phyloP scores from a whole-genome alignment of 257 asterid genomes.

The Petunia secreta region DNA sequence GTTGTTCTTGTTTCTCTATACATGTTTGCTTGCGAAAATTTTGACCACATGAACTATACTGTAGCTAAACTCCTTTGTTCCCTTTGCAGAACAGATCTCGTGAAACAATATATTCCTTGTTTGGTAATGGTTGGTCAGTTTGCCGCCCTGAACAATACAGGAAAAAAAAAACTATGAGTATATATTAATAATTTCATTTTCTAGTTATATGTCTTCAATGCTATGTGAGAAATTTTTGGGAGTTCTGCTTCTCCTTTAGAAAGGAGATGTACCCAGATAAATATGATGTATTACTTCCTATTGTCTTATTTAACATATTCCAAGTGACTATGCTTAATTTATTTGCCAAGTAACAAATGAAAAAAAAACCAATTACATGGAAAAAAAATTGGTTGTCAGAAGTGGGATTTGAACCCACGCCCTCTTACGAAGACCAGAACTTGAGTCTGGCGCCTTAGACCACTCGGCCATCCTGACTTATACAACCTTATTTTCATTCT shows the following conservation, averaged over 20 bases:
- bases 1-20: neutral
- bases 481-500: too few species aligned
- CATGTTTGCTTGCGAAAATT: too few species aligned
- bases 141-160: too few species aligned
- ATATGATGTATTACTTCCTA: too few species aligned
- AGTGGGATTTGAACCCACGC: constrained; percentile 90
- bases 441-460: constrained; percentile 98
- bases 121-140: too few species aligned
- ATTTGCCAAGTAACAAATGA: neutral
- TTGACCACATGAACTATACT: too few species aligned
- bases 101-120: too few species aligned
- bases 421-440: constrained; percentile 77
- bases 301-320: neutral
- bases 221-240: neutral
- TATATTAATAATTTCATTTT: too few species aligned
- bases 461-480: constrained; percentile 95
- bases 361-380: neutral
- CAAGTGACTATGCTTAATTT: neutral
- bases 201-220: too few species aligned
- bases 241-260: neutral
- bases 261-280: neutral
- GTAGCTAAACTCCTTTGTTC: too few species aligned
- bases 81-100: too few species aligned
- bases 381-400: constrained; percentile 33
- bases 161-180: too few species aligned